phyloP scores from a whole-genome alignment of 23 red algal genomes.

The Gracilariopsis chorda region DNA sequence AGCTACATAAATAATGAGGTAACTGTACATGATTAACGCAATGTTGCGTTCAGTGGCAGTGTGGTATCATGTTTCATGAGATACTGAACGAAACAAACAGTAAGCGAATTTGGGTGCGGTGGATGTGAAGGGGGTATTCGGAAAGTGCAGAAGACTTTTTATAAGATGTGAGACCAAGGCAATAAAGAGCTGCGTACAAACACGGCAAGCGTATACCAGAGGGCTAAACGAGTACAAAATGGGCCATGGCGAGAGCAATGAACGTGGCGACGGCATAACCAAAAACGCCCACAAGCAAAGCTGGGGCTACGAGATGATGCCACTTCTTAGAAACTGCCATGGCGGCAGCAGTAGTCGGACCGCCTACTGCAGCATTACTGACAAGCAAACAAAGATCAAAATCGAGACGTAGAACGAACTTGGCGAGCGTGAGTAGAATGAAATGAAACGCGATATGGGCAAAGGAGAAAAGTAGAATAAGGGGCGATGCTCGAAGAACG shows the following conservation, averaged over 20 bases:
- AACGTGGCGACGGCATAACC: conserved; percentile 83
- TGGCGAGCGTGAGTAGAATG: conserved; percentile 18
- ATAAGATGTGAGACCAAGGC: no score
- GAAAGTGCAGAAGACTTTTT: no score
- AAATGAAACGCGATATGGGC: conserved; percentile 76
- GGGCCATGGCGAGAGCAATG: conserved; percentile 47
- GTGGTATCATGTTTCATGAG: no score
- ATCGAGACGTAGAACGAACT: conserved; percentile 18
- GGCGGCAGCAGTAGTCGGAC: conserved; percentile 82
- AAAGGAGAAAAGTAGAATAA: conserved; percentile 50
- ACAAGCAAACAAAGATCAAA: conserved; percentile 50
- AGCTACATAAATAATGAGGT: no score
- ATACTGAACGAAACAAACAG: no score
- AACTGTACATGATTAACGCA: no score
- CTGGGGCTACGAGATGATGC: conserved; percentile 54
- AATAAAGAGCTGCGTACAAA: no score
- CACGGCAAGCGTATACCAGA: no score
- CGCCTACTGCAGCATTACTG: conserved; percentile 85
- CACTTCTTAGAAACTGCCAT: conserved; percentile 77
- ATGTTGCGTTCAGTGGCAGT: no score
- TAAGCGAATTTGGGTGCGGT: no score
- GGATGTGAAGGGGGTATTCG: no score
- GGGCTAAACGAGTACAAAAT: conserved; percentile 30
- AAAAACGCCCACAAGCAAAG: conserved; percentile 78
- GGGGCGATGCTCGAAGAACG: conserved; percentile 67